phyloP scores from a whole-genome alignment of 495 filamentous ascomycete species.

The Podospora conica region DNA sequence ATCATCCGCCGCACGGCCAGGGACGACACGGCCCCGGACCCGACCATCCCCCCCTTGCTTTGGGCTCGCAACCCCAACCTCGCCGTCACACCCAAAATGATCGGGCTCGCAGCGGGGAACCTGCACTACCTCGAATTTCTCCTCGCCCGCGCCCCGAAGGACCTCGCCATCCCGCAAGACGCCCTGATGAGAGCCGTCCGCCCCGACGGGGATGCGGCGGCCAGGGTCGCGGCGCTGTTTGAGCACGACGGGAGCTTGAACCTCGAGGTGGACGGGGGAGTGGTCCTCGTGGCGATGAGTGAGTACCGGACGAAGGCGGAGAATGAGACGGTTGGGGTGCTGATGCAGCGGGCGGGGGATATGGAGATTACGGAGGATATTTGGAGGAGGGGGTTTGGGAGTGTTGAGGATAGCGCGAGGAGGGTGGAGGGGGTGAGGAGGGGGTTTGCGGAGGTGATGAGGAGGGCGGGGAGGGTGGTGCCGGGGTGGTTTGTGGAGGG shows the following conservation, averaged over 20 bases:
- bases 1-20: background rate
- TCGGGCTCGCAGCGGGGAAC: background rate
- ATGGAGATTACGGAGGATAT: background rate
- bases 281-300: background rate
- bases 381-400: background rate
- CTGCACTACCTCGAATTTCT: background rate
- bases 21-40: background rate
- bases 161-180: background rate
- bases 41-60: background rate
- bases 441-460: background rate
- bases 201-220: background rate
- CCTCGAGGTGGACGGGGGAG: background rate
- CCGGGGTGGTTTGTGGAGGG: background rate
- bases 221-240: background rate
- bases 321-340: background rate
- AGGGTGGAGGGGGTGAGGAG: background rate
- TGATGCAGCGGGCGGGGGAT: background rate
- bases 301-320: background rate
- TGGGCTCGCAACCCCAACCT: background rate
- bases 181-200: background rate
- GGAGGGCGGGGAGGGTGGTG: background rate
- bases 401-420: background rate
- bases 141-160: background rate
- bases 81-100: background rate
- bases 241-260: background rate